A percentile compares a stretch with the other conserved stretches of the same genome.
phyloP scores from a whole-genome alignment of 495 filamentous ascomycete species.

The Neurospora tetraspora region DNA sequence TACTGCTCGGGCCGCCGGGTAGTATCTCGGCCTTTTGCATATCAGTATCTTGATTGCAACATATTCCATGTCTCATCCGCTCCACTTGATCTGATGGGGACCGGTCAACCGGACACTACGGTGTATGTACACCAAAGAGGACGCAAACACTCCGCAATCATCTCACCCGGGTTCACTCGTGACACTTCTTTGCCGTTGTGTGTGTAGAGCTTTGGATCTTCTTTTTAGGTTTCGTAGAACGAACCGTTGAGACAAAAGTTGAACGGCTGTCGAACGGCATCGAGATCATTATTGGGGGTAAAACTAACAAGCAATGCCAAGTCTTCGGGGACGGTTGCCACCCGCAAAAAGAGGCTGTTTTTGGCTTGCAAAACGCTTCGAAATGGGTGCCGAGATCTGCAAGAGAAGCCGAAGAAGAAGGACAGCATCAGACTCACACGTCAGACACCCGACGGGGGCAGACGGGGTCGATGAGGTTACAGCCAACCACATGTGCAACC shows the following conservation, averaged over 20 bases:
- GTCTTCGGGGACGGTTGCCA: conserved; percentile 7
- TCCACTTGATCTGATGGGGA: background rate
- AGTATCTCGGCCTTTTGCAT: background rate
- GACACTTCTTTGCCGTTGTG: background rate
- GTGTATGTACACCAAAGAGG: background rate
- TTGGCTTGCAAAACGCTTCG: background rate
- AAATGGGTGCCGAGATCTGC: conserved; percentile 14
- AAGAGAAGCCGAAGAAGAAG: conserved; percentile 17
- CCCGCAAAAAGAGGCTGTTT: background rate
- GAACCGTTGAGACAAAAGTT: background rate
- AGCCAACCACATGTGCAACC: conserved; percentile 5
- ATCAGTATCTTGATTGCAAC: background rate
- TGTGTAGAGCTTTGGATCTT: background rate
- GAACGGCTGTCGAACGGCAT: background rate
- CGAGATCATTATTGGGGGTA: background rate
- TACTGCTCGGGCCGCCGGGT: background rate
- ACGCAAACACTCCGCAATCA: background rate
- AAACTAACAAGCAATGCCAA: background rate
- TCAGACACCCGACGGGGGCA: conserved; percentile 4
- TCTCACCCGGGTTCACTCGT: background rate
- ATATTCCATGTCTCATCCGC: background rate
- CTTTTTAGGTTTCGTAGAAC: background rate
- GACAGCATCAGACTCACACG: conserved; percentile 14
- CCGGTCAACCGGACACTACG: background rate
- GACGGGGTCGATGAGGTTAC: background rate